Evolutionary conservation across 129 eudicot genomes (phyloP), one percentile per base, ranked within the genome.

Genomic region (Pulicaria dysenterica): DNA sequence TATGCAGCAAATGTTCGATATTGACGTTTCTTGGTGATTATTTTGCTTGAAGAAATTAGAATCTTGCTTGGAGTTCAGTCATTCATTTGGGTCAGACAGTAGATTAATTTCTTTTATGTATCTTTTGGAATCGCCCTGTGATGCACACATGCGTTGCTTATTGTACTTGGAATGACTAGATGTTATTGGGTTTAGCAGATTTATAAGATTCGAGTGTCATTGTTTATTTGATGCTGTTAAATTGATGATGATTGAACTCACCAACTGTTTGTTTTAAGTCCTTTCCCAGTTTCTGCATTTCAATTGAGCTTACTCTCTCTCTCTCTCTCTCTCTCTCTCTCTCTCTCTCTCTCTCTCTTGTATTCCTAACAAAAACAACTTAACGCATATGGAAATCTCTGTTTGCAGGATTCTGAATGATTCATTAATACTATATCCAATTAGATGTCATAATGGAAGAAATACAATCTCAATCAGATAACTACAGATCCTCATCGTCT

Each of bases 391-490:
- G 17, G 9, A 37, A 41, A n/a, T 69, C 36, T 31, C 8, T 56
- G 66, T 19, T 42, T 56, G 41, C 75, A 70, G 66, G 75, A 31
- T 31, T 17, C 15, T 55, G 64, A 43, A 42, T 70, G 51, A 31
- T 44, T 24, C 31, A 24, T 70, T 70, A 40, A 69, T 69, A 10
- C 1, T 39, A 50, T 9, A 54, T 38, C 19, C 48, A 69, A 37
- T 14, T 49, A 61, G 13, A 62, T 16, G 40, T 24, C 15, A 56
- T 16, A 81, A 93, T 93, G 98, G 98, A 93, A 65, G 98, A 94
- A 83, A 94, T 94, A 81, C 98, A 94, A 70, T 87, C 95, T 48
- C 98, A 93, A 43, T 88, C 96, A 3, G 96, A 94, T 63, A 86
- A 88, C 54, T 94, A 87, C 73, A 84, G 98, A 80, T 93, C 96